Conservation (phyloP, 352 stramenopile species). For the Phytophthora megakarya region DNA sequence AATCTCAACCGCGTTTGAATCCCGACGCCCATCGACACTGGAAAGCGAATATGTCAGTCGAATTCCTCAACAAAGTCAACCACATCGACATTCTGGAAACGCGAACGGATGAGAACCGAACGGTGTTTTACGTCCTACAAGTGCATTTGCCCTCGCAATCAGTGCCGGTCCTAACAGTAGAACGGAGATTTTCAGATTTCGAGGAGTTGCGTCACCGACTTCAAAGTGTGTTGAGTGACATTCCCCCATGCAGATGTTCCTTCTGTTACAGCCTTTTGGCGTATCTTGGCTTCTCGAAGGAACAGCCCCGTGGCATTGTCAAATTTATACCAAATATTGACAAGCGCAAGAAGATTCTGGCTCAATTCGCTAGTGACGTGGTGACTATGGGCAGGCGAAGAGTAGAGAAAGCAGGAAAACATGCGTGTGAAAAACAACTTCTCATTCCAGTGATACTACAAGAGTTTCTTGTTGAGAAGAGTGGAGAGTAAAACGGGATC, state of each 20-base stretch:
- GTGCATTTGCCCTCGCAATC: constrained; percentile 33
- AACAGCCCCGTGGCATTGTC: constrained; percentile 39
- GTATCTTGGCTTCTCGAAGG: constrained; percentile 46
- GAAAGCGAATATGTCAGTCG: constrained; percentile 17
- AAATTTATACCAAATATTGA: constrained; percentile 35
- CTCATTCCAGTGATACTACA: constrained; percentile 42
- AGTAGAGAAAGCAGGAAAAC: constrained; percentile 14
- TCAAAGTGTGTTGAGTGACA: constrained; percentile 19
- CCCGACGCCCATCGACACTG: constrained; percentile 39
- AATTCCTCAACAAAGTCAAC: constrained; percentile 46
- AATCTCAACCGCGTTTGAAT: constrained; percentile 9
- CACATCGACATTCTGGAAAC: constrained; percentile 44
- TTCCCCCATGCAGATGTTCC: constrained; percentile 43
- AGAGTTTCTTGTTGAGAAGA: no score
- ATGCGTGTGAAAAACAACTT: constrained; percentile 35
- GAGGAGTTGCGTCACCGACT: constrained; percentile 40
- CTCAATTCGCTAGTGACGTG: constrained; percentile 44
- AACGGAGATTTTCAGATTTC: constrained; percentile 60
- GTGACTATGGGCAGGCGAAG: constrained; percentile 33
- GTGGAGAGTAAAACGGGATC: no score
- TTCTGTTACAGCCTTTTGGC: constrained; percentile 56
- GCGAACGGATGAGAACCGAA: constrained; percentile 9
- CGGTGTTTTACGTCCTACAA: constrained; percentile 47
- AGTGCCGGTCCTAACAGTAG: constrained; percentile 20
- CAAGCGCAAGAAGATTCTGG: constrained; percentile 48